Base-by-base conservation (phyloP, 306 rosid species). In the Prunus armeniaca region DNA sequence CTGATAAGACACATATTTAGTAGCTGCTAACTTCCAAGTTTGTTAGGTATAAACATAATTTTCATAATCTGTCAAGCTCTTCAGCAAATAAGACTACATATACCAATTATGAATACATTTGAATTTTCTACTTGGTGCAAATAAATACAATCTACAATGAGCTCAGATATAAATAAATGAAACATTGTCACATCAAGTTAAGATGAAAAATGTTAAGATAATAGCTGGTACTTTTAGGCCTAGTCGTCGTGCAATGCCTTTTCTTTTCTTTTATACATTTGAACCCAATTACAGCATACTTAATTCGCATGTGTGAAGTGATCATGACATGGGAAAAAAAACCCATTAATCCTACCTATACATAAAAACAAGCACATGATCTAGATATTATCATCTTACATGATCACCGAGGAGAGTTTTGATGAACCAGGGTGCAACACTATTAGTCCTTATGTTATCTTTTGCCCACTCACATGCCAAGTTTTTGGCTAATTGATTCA, bases 391-490 rank as follows among this genome's bases (percentile, higher is more conserved):
- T n/a, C 47, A 61, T 32, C 9, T 72, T 80, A 79, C 84, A 1
- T 1, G 2, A 0, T 79, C 87, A 34, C 1, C 57, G 0, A 63
- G 52, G 11, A 86, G 84, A 22, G 96, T 88, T 70, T 3, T 72
- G 12, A 73, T 88, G 5, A 28, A n/a, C 61, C 87, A 80, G 9
- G 93, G 96, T 27, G 88, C 87, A 75, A 88, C 72, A 27, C 89
- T 80, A 41, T 90, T 90, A 9, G 79, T 77, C 80, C 93, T 88
- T 78, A 85, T 86, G 5, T 85, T 86, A 52, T 90, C 88, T 54
- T 82, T 83, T 41, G 87, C 93, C 93, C 93, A 88, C 30, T 88
- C 93, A 18, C 91, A 86, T 43, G 96, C 90, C 80, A 91, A 54
- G 19, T 51, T 69, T 69, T 67, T 87, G 0, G 93, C 69, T 10